Evolutionary conservation across 257 asterid species (phyloP).

Genomic region (Jacaranda mimosifolia): DNA sequence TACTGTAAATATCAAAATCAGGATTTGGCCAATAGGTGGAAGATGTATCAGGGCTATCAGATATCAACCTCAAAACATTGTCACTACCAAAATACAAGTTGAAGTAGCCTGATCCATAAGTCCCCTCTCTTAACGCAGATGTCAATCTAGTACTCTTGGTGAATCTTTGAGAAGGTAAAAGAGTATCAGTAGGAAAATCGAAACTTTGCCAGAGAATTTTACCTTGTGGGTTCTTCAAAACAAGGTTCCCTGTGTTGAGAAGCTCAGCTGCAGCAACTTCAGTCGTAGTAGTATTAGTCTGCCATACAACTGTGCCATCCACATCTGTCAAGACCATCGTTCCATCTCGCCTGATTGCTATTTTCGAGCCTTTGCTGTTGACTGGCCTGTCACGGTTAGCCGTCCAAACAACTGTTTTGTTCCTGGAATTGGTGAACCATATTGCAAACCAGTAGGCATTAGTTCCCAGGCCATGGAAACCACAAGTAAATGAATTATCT

Average conservation of each 20-base stretch:
- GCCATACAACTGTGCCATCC: conserved; percentile 58
- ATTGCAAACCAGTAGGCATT: conserved; percentile 74
- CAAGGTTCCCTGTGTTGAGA: conserved; percentile 65
- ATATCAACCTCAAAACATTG: conserved; percentile 62
- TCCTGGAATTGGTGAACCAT: conserved; percentile 72
- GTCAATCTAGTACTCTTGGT: conserved; percentile 62
- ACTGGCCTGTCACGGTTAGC: conserved; percentile 74
- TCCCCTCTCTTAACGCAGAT: conserved; percentile 52
- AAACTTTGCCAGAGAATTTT: conserved; percentile 70
- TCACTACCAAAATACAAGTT: conserved; percentile 66
- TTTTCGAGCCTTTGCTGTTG: conserved; percentile 53
- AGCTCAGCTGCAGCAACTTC: conserved; percentile 54
- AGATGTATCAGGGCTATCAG: conserved; percentile 66
- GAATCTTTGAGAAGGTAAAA: conserved; percentile 64
- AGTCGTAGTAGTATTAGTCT: conserved; percentile 49
- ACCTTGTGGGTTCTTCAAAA: conserved; percentile 46
- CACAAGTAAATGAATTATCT: conserved; percentile 64
- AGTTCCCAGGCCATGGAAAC: conserved; percentile 55
- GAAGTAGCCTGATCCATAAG: conserved; percentile 61
- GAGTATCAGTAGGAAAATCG: conserved; percentile 69
- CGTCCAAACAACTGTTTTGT: conserved; percentile 69
- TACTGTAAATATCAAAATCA: conserved; percentile 31
- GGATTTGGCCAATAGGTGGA: conserved; percentile 76
- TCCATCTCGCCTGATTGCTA: conserved; percentile 48
- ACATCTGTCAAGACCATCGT: conserved; percentile 55